phyloP scores from a whole-genome alignment of 1,284 basidiomycete genomes.

The Moniliophthora roreri region DNA sequence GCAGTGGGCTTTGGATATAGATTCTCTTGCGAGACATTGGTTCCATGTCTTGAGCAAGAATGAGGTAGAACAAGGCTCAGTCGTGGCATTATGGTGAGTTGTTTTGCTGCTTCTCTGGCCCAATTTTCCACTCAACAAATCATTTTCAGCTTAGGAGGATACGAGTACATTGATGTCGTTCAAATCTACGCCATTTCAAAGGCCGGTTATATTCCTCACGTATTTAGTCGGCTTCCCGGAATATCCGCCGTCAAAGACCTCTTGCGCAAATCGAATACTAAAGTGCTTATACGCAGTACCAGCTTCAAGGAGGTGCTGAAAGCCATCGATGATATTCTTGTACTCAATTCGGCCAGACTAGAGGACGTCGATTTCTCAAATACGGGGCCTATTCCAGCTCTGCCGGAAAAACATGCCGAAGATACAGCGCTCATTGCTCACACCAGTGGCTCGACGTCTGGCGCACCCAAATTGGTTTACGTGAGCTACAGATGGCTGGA shows the following conservation, averaged over 20 bases:
- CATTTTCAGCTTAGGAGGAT: constrained; percentile 51
- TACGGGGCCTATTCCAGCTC: constrained; percentile 38
- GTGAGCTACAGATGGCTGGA: constrained; percentile 58
- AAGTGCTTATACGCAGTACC: constrained; percentile 49
- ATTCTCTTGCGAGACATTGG: constrained; percentile 56
- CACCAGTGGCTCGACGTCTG: constrained; percentile 68
- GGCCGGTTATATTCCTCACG: constrained; percentile 64
- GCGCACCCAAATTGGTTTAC: constrained; percentile 67
- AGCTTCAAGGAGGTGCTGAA: constrained; percentile 21
- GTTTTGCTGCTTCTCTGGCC: constrained; percentile 1
- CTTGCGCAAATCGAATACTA: constrained; percentile 45
- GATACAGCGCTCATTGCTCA: constrained; percentile 62
- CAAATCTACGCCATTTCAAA: constrained; percentile 63
- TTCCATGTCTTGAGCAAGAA: constrained; percentile 34
- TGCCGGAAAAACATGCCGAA: constrained; percentile 31
- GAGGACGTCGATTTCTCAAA: no score
- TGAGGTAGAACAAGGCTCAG: constrained; percentile 43
- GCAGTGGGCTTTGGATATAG: constrained; percentile 56
- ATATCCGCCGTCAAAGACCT: constrained; percentile 58
- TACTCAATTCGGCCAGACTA: not conserved
- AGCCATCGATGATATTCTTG: constrained; percentile 23
- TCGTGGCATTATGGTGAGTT: constrained; percentile 62
- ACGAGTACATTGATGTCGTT: constrained; percentile 58
- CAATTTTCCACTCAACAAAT: constrained; percentile 3
- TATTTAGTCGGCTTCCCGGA: constrained; percentile 62